phyloP scores from a whole-genome alignment of 495 filamentous ascomycete genomes.

The Xylaria sp. region DNA sequence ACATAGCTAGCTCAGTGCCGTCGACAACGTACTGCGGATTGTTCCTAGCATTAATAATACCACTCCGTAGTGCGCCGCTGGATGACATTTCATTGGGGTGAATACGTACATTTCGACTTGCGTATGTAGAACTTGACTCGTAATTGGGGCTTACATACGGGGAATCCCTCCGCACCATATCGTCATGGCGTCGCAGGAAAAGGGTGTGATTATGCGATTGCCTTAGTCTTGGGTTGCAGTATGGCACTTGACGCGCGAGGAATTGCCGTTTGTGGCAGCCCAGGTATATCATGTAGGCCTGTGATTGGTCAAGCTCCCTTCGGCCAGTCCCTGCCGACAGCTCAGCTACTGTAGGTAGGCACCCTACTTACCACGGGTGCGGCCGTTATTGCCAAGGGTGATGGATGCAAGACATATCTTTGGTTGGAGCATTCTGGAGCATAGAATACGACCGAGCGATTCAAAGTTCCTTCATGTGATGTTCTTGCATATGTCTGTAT shows the following conservation, averaged over 20 bases:
- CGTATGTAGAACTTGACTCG: background rate
- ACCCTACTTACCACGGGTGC: background rate
- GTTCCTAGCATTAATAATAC: background rate
- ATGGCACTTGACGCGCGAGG: background rate
- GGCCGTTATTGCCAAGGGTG: background rate
- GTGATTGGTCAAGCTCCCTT: constrained; percentile 31
- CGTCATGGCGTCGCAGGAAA: background rate
- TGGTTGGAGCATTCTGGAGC: background rate
- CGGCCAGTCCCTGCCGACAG: background rate
- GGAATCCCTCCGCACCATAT: background rate
- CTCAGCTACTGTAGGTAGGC: background rate
- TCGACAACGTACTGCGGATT: background rate
- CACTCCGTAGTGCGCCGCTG: background rate
- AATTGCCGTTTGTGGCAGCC: constrained; percentile 40
- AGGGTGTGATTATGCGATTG: background rate
- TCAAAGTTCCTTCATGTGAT: background rate
- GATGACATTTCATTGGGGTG: background rate
- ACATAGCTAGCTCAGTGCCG: background rate
- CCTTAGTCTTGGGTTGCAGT: background rate
- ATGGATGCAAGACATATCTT: background rate
- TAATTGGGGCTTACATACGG: background rate
- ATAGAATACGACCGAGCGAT: background rate
- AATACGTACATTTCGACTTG: background rate
- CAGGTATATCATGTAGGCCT: background rate
- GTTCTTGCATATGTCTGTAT: background rate